These are phyloP conservation scores for Spizellomyces punctatus DNA, from an alignment of 192 early-diverging fungal species.

Conservation along the genomic window DNA sequence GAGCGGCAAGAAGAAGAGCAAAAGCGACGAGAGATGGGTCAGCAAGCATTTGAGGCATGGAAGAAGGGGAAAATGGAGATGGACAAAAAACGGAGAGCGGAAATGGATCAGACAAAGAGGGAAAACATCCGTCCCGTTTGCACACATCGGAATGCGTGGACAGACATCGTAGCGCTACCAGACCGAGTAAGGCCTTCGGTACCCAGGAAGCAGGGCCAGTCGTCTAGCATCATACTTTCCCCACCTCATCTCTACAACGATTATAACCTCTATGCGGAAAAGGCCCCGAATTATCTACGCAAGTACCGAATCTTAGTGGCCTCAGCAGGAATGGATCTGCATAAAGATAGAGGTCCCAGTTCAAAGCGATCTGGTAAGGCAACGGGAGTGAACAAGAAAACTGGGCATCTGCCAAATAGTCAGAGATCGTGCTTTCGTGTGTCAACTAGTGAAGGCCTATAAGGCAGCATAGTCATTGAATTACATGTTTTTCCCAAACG, in stretches of 20 bases:
- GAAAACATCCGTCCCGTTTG: background rate
- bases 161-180: no score
- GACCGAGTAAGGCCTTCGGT: no score
- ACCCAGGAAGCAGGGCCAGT: background rate
- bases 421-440: no score
- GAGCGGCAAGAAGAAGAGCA: background rate
- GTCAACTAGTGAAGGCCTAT: no score
- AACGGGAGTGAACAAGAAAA: no score
- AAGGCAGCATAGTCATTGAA: no score
- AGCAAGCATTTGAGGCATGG: background rate
- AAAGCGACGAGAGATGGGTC: background rate
- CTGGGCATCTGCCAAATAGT: no score
- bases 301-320: slow-evolving; percentile 1
- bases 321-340: background rate
- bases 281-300: background rate
- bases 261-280: background rate
- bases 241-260: slow-evolving; percentile 4
- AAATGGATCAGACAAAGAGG: background rate
- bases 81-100: background rate
- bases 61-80: background rate
- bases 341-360: background rate
- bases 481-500: no score
- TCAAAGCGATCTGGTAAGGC: no score
- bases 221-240: background rate
- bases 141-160: no score